A percentile compares a stretch with the other conserved stretches of the same genome.
phyloP scores from a whole-genome alignment of 73 alveolate genomes.

The Diophrys sp. region DNA sequence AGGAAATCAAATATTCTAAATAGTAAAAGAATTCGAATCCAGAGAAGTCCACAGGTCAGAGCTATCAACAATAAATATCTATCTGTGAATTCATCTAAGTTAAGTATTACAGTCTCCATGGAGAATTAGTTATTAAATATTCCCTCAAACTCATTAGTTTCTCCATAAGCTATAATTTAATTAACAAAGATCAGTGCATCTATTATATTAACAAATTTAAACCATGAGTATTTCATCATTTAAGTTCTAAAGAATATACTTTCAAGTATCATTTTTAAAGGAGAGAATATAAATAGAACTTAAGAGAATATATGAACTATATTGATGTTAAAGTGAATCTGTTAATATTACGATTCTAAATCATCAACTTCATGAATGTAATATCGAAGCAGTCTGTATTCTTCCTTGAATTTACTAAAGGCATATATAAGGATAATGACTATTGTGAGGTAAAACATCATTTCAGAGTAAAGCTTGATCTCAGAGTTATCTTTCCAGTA shows the following conservation, averaged over 20 bases:
- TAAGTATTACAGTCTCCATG: background rate
- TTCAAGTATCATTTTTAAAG: background rate
- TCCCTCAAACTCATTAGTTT: background rate
- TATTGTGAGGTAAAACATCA: background rate
- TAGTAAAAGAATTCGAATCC: conserved; percentile 20
- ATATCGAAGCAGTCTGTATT: background rate
- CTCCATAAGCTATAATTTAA: background rate
- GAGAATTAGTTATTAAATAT: background rate
- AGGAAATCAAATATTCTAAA: conserved; percentile 12
- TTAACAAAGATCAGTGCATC: background rate
- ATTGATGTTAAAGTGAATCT: background rate
- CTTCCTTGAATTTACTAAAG: background rate
- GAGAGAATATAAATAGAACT: background rate
- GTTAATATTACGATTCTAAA: background rate
- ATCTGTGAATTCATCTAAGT: background rate
- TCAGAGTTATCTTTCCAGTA: background rate
- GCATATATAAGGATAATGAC: background rate
- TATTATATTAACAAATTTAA: background rate
- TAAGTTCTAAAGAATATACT: background rate
- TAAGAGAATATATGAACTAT: background rate
- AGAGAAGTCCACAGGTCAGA: background rate
- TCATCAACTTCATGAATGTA: background rate
- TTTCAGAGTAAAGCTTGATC: background rate
- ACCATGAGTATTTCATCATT: background rate
- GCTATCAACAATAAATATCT: background rate